These are phyloP conservation scores for Neonectria ditissima DNA, from an alignment of 2,329 filamentous ascomycete genomes.

Conservation along the genomic window DNA sequence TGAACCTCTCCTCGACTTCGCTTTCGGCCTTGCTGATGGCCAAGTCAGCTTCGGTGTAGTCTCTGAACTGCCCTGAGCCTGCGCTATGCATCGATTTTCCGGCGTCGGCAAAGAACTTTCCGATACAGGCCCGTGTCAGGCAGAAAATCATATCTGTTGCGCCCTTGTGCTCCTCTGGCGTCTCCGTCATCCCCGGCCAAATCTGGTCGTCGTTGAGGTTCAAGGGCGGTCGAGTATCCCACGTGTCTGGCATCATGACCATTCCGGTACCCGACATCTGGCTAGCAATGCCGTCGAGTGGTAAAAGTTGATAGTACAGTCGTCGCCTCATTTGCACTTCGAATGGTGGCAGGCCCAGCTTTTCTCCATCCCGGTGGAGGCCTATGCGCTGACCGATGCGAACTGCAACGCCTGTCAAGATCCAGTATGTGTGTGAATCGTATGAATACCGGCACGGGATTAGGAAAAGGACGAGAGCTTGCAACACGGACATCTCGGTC, in stretches of 20 bases:
- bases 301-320: conserved; percentile 65
- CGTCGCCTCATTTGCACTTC: conserved; percentile 67
- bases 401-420: conserved; percentile 60
- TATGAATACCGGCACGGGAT: conserved; percentile 52
- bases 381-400: conserved; percentile 67
- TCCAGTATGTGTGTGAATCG: conserved; percentile 63
- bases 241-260: conserved; percentile 32
- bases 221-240: conserved; percentile 49
- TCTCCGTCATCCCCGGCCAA: conserved; percentile 50
- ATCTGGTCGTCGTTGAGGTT: conserved; percentile 56
- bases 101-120: conserved; percentile 5
- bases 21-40: conserved; percentile 56
- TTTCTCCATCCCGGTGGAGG: conserved; percentile 60
- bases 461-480: conserved; percentile 64
- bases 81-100: conserved; percentile 18
- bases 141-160: conserved; percentile 53
- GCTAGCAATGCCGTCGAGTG: conserved; percentile 49
- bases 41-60: conserved; percentile 45
- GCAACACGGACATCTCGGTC: conserved; percentile 64
- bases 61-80: conserved; percentile 7
- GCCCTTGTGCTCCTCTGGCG: conserved; percentile 42
- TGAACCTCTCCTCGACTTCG: conserved; percentile 54
- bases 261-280: conserved; percentile 45
- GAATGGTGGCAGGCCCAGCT: conserved; percentile 51
- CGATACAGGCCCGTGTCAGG: conserved; percentile 36